Percentiles rank a stretch among this genome's conserved stretches.
Evolutionary conservation across 1,284 basidiomycete genomes (phyloP).

Genomic region (Schizophyllum commune): DNA sequence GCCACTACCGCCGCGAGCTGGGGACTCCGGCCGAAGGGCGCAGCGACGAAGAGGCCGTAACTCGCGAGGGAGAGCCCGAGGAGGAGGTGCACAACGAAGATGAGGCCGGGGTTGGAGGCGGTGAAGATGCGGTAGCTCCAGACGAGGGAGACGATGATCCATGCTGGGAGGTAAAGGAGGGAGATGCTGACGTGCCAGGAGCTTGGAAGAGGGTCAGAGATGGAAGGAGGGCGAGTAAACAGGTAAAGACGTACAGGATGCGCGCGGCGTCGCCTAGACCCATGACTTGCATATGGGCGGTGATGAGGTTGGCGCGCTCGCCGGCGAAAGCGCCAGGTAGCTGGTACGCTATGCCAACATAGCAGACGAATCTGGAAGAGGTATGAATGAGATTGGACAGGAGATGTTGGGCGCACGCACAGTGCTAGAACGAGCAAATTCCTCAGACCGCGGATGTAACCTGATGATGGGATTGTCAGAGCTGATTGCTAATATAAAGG

Average conservation of each 20-base stretch:
- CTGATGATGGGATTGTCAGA: conserved; percentile 22
- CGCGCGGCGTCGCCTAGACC: conserved; percentile 61
- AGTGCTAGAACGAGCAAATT: conserved; percentile 58
- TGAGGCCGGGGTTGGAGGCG: conserved; percentile 48
- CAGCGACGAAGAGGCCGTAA: conserved; percentile 63
- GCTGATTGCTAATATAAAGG: background rate
- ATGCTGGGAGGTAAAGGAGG: conserved; percentile 53
- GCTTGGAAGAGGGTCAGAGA: background rate
- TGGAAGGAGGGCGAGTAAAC: background rate
- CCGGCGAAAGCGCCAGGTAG: conserved; percentile 58
- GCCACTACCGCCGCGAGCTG: conserved; percentile 65
- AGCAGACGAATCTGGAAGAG: conserved; percentile 50
- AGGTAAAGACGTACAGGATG: conserved; percentile 29
- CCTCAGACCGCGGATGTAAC: conserved; percentile 53
- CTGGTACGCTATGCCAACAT: conserved; percentile 64
- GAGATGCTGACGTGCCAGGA: conserved; percentile 26
- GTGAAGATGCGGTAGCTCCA: conserved; percentile 65
- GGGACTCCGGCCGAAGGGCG: conserved; percentile 65
- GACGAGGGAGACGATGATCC: conserved; percentile 53
- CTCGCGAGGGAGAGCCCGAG: conserved; percentile 60
- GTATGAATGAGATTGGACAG: background rate
- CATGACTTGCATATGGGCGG: conserved; percentile 68
- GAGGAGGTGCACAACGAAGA: conserved; percentile 60
- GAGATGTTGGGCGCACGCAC: conserved; percentile 23
- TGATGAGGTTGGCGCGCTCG: conserved; percentile 54